phyloP scores from a whole-genome alignment of 148 eudicot genomes.

The Cornus florida region DNA sequence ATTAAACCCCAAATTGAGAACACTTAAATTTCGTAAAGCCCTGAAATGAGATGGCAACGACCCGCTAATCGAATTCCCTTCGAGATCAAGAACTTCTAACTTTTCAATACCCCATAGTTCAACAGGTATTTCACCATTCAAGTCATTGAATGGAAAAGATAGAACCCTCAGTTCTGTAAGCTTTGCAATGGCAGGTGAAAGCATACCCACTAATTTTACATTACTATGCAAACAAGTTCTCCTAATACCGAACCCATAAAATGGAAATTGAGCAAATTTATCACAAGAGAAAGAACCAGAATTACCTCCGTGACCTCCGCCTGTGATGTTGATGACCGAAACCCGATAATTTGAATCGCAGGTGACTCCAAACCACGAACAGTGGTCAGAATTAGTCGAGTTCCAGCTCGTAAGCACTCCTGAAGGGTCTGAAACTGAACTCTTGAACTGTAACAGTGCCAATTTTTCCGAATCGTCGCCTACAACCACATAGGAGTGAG shows the following conservation, averaged over 20 bases:
- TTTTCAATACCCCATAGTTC: constrained; percentile 49
- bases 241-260: constrained; percentile 52
- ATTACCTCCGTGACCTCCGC: constrained; percentile 61
- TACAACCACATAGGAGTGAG: constrained; percentile 3
- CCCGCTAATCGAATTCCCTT: constrained; percentile 45
- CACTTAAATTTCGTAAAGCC: constrained; percentile 44
- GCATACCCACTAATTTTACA: constrained; percentile 33
- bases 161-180: constrained; percentile 43
- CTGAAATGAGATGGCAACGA: constrained; percentile 30
- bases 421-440: constrained; percentile 47
- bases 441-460: constrained; percentile 50
- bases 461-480: constrained; percentile 49
- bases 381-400: constrained; percentile 39
- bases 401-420: constrained; percentile 53
- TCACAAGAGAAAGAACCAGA: constrained; percentile 37
- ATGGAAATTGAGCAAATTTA: constrained; percentile 39
- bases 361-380: constrained; percentile 70
- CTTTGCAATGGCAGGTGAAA: constrained; percentile 35
- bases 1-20: constrained; percentile 66
- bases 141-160: constrained; percentile 48
- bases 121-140: constrained; percentile 42
- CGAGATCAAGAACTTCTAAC: constrained; percentile 58
- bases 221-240: constrained; percentile 32
- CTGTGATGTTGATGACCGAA: constrained; percentile 41
- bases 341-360: constrained; percentile 55